Conservation (phyloP, 306 rosid genomes). For the Quercus cerris region DNA sequence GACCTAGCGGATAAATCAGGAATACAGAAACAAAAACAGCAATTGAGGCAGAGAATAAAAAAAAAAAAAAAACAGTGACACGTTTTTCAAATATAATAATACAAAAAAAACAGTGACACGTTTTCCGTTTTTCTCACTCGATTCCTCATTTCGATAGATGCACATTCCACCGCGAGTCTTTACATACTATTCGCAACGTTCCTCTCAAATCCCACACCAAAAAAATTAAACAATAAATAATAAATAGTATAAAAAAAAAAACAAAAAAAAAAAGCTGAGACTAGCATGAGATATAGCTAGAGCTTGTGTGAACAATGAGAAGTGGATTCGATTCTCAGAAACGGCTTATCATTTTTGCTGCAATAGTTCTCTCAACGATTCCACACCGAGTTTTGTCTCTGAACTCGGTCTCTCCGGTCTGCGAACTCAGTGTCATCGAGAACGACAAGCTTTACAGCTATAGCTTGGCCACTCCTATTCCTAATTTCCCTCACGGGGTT, state of each 20-base stretch:
- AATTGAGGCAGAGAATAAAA: too few species aligned
- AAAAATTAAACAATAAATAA: too few species aligned
- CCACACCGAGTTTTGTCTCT: constrained; percentile 21
- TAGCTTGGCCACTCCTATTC: constrained; percentile 63
- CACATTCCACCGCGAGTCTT: too few species aligned
- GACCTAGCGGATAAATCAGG: too few species aligned
- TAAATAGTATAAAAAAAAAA: background rate
- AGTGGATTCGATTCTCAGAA: constrained; percentile 10
- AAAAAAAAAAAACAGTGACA: too few species aligned
- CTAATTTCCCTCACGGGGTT: constrained; percentile 73
- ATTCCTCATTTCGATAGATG: too few species aligned
- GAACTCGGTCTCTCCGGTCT: constrained; percentile 34
- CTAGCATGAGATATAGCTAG: constrained; percentile 23
- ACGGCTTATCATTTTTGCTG: constrained; percentile 10
- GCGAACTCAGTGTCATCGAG: constrained; percentile 47
- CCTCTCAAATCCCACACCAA: background rate
- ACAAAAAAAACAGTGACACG: too few species aligned
- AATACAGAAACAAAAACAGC: too few species aligned
- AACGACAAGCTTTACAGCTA: constrained; percentile 62
- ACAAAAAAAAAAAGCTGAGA: background rate
- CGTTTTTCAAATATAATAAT: too few species aligned
- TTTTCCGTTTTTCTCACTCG: too few species aligned
- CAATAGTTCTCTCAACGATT: constrained; percentile 34
- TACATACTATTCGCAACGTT: too few species aligned
- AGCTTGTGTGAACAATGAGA: constrained; percentile 25